Percentiles rank a stretch among this genome's conserved stretches.
phyloP scores from a whole-genome alignment of 1,139 yeast species.

The Zygoascus sp. region DNA sequence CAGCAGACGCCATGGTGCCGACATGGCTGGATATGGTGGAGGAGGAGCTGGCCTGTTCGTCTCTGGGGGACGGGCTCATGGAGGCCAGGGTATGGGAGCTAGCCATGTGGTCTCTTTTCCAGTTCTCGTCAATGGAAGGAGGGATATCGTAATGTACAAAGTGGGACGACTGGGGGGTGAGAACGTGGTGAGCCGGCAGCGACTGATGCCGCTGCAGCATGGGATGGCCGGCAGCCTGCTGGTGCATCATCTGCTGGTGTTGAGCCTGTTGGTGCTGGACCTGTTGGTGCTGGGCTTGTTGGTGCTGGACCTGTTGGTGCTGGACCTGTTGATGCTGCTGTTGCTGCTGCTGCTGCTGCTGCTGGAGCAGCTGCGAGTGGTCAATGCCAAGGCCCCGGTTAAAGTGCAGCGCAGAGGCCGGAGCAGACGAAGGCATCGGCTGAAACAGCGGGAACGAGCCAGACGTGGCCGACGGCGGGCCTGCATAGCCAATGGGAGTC shows the following conservation, averaged over 20 bases:
- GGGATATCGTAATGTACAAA: conserved; percentile 10
- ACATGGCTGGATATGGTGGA: conserved; percentile 3
- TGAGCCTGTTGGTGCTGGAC: conserved; percentile 11
- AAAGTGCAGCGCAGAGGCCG: conserved; percentile 5
- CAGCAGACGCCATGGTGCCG: conserved; percentile 11
- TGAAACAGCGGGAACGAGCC: neutral
- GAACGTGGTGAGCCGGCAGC: conserved; percentile 4
- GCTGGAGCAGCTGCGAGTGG: conserved; percentile 2
- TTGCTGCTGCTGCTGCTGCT: conserved; percentile 2
- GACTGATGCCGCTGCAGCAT: conserved; percentile 10
- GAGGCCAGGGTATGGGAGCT: neutral
- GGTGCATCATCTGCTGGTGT: neutral
- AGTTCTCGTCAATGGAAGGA: conserved; percentile 5
- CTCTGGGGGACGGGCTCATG: conserved; percentile 8
- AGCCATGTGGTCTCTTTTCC: conserved; percentile 2
- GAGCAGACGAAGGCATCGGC: conserved; percentile 1
- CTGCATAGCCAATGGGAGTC: conserved; percentile 8
- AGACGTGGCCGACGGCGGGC: neutral
- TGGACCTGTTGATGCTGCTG: no score
- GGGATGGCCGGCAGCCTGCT: conserved; percentile 6
- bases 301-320: no score
- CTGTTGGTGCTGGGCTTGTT: neutral
- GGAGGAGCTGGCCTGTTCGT: conserved; percentile 5
- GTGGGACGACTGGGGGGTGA: conserved; percentile 6
- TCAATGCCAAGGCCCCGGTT: conserved; percentile 10